phyloP scores from a whole-genome alignment of 23 red algal species.

The Gracilariopsis chorda region DNA sequence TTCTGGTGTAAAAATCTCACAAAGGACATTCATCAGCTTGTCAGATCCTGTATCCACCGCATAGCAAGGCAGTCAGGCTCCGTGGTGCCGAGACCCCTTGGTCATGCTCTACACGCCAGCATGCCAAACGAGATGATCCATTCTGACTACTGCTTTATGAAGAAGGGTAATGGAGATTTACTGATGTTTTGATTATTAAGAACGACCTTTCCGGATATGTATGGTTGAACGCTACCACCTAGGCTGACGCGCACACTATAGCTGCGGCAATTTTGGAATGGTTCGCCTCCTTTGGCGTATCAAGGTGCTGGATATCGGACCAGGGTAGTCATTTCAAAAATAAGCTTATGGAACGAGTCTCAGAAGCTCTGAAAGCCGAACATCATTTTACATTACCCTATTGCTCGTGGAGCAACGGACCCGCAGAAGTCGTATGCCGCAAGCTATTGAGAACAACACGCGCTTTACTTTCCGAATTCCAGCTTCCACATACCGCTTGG shows the following conservation, averaged over 20 bases:
- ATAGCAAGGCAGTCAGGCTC: neutral
- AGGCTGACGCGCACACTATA: neutral
- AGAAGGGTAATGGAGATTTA: neutral
- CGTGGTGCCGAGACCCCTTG: neutral
- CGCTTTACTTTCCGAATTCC: conserved; percentile 31
- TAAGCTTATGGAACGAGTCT: neutral
- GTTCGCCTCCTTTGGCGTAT: neutral
- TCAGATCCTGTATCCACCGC: neutral
- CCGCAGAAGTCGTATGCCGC: conserved; percentile 17
- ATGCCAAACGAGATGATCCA: neutral
- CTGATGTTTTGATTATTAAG: conserved; percentile 11
- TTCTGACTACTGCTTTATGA: neutral
- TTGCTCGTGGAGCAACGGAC: conserved; percentile 24
- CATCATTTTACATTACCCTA: conserved; percentile 21
- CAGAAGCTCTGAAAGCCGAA: neutral
- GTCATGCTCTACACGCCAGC: neutral
- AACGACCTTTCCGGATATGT: conserved; percentile 6
- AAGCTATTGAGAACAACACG: neutral
- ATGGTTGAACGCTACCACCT: neutral
- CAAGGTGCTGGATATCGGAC: neutral
- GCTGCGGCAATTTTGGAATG: neutral
- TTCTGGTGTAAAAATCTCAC: neutral
- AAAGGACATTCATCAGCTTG: neutral
- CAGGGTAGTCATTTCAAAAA: neutral
- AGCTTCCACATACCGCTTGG: neutral